A percentile compares a stretch with the other conserved stretches of the same genome.
Evolutionary conservation across 1,284 basidiomycete genomes (phyloP).

Genomic region (Lentinula novae-zelandiae): DNA sequence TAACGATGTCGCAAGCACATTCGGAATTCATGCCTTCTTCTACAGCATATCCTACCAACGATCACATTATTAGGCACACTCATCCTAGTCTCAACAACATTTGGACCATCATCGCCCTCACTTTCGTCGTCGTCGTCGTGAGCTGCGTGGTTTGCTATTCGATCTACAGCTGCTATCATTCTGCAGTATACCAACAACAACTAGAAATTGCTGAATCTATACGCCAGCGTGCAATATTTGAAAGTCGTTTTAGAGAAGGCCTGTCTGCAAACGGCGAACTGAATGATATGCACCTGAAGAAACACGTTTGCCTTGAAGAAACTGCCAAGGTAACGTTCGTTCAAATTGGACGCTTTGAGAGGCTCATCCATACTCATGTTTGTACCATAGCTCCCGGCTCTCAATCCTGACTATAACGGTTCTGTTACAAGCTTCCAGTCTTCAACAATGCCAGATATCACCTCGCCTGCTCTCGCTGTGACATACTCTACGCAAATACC

Average conservation of each 20-base stretch:
- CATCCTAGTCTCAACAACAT: neutral
- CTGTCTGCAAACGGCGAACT: neutral
- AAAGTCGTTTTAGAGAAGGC: neutral
- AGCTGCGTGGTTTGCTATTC: conserved; percentile 3
- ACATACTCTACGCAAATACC: neutral
- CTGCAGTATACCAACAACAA: conserved; percentile 7
- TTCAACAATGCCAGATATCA: conserved; percentile 4
- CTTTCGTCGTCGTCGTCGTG: conserved; percentile 1
- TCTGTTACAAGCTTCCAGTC: neutral
- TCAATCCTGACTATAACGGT: neutral
- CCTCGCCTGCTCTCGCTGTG: conserved; percentile 9
- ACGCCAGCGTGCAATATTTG: neutral
- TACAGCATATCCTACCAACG: neutral
- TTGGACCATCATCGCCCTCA: conserved; percentile 7
- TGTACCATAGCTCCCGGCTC: neutral
- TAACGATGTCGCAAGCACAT: neutral
- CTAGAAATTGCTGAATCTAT: neutral
- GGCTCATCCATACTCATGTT: neutral
- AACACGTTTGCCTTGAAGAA: neutral
- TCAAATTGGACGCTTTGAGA: neutral
- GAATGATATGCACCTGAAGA: neutral
- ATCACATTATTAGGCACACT: neutral
- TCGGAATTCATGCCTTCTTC: neutral
- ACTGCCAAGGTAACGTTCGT: neutral
- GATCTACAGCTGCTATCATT: conserved; percentile 8